phyloP scores from a whole-genome alignment of 805 yeast genomes.

The Sugiyamaella mastotermitis region DNA sequence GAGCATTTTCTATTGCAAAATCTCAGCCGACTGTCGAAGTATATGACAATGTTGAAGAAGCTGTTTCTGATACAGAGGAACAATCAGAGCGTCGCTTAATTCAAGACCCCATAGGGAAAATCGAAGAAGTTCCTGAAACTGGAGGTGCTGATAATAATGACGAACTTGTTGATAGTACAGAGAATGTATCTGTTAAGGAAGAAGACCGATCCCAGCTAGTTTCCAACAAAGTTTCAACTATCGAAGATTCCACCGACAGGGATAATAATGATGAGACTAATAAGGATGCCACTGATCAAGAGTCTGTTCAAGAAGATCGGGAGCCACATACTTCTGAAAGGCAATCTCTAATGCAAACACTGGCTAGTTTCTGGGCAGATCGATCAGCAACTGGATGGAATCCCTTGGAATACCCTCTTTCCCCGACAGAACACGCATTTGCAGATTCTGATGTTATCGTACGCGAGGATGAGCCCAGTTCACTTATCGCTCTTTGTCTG shows the following conservation, averaged over 20 bases:
- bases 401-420: slow-evolving; percentile 78
- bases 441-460: slow-evolving; percentile 91
- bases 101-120: neutral
- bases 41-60: slow-evolving; percentile 82
- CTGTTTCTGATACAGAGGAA: slow-evolving; percentile 41
- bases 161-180: neutral
- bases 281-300: slow-evolving; percentile 10
- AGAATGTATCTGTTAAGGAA: slow-evolving; percentile 1
- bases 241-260: neutral
- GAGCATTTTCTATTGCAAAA: slow-evolving; percentile 64
- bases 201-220: no score
- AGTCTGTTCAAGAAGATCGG: slow-evolving; percentile 5
- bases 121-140: neutral
- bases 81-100: neutral
- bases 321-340: slow-evolving; percentile 45
- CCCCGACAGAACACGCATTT: slow-evolving; percentile 79
- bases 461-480: slow-evolving; percentile 94
- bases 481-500: slow-evolving; percentile 86
- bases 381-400: slow-evolving; percentile 94
- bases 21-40: slow-evolving; percentile 88
- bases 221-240: neutral
- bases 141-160: neutral
- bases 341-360: slow-evolving; percentile 70
- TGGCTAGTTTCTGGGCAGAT: slow-evolving; percentile 95
- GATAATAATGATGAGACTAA: neutral